These are phyloP conservation scores for Grosmannia serpens DNA, from an alignment of 2,329 filamentous ascomycete species.

Conservation along the genomic window DNA sequence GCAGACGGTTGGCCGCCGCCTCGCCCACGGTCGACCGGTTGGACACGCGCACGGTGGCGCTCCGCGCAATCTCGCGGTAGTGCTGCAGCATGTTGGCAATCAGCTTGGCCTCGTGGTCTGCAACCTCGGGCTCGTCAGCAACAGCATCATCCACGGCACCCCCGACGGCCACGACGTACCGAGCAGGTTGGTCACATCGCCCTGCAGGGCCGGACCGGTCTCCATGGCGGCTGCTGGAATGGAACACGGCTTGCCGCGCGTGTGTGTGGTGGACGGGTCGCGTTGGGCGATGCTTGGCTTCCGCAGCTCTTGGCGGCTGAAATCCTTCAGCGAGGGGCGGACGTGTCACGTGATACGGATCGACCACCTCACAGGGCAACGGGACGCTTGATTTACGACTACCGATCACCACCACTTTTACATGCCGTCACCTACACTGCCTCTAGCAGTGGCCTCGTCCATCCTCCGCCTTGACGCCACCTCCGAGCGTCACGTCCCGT, in stretches of 20 bases:
- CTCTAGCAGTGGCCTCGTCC: no score
- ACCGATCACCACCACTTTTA: no score
- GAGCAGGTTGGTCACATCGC: conserved; percentile 7
- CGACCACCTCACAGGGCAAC: no score
- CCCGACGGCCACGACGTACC: background rate
- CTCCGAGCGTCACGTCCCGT: no score
- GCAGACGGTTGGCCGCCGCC: conserved; percentile 27
- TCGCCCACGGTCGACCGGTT: conserved; percentile 22
- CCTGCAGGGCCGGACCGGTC: background rate
- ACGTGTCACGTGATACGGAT: no score
- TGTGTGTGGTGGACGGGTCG: background rate
- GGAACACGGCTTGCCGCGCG: background rate
- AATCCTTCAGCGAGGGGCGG: no score
- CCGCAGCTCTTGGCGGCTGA: no score
- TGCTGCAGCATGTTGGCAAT: conserved; percentile 33
- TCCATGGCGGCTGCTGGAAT: conserved; percentile 4
- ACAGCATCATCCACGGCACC: no score
- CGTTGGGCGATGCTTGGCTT: no score
- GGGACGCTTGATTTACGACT: no score
- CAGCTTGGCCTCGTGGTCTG: conserved; percentile 33
- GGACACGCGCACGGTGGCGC: conserved; percentile 23
- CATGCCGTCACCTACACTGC: no score
- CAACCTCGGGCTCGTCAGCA: conserved; percentile 1
- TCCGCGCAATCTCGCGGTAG: conserved; percentile 30
- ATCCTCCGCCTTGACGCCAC: no score